Evolutionary conservation across 495 filamentous ascomycete genomes (phyloP).

Genomic region (Neurospora discreta): DNA sequence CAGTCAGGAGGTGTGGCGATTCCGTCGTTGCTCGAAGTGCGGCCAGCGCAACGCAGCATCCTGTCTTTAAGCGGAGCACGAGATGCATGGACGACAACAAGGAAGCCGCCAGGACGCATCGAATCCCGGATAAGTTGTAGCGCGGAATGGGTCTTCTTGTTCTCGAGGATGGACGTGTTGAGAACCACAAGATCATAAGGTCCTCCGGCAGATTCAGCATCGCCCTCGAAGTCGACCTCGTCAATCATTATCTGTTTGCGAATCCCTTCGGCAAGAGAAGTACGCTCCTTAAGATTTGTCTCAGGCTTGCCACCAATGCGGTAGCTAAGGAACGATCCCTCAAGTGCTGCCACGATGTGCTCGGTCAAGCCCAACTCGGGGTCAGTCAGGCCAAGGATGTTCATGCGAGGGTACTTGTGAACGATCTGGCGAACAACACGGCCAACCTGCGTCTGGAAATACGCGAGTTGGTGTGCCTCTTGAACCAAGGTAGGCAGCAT

Average conservation of each 20-base stretch:
- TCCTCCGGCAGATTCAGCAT: background rate
- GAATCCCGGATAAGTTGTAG: slow-evolving; percentile 16
- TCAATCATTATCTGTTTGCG: slow-evolving; percentile 13
- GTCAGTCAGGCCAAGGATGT: slow-evolving; percentile 27
- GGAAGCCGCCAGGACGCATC: slow-evolving; percentile 32
- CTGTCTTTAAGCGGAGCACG: slow-evolving; percentile 10
- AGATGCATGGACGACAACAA: slow-evolving; percentile 24
- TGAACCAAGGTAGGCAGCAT: slow-evolving; percentile 16
- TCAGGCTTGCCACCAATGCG: slow-evolving; percentile 12
- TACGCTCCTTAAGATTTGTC: slow-evolving; percentile 7
- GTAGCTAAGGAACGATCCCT: slow-evolving; percentile 22
- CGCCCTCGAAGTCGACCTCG: slow-evolving; percentile 15
- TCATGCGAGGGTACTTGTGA: slow-evolving; percentile 32
- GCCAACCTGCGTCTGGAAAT: slow-evolving; percentile 24
- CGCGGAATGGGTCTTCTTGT: background rate
- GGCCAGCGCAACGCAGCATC: slow-evolving; percentile 7
- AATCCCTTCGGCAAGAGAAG: background rate
- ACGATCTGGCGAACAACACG: slow-evolving; percentile 28
- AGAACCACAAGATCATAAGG: slow-evolving; percentile 30
- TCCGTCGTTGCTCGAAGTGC: background rate
- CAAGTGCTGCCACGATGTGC: slow-evolving; percentile 22
- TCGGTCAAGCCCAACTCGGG: slow-evolving; percentile 16
- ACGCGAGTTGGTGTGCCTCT: slow-evolving; percentile 18
- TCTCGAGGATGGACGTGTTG: slow-evolving; percentile 20
- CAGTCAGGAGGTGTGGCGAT: slow-evolving; percentile 19